phyloP scores from a whole-genome alignment of 345 rosid genomes.

The Eutrema japonicum region DNA sequence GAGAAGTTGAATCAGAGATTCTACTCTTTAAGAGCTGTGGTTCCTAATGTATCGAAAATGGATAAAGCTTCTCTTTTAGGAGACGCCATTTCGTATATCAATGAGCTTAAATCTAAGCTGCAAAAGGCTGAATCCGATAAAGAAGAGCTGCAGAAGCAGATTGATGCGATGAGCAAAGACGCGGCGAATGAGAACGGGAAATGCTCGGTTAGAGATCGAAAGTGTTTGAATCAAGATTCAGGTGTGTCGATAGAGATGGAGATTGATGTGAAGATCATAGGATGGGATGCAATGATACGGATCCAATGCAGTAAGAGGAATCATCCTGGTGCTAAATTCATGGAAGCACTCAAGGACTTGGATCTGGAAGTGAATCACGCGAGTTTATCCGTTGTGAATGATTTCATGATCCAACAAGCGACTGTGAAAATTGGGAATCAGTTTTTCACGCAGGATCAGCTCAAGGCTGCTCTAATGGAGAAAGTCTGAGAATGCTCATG shows the following conservation, averaged over 20 bases:
- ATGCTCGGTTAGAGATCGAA: conserved; percentile 24
- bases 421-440: conserved; percentile 86
- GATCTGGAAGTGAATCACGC: conserved; percentile 91
- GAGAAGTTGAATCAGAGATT: conserved; percentile 94
- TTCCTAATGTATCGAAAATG: conserved; percentile 96
- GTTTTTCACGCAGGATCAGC: conserved; percentile 82
- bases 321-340: conserved; percentile 89
- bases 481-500: conserved; percentile 58
- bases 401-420: conserved; percentile 96
- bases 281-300: conserved; percentile 84
- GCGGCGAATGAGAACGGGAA: background rate
- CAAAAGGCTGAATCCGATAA: conserved; percentile 59
- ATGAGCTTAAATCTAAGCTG: conserved; percentile 77
- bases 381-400: conserved; percentile 82
- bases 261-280: conserved; percentile 86
- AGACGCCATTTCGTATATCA: conserved; percentile 86
- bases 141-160: conserved; percentile 66
- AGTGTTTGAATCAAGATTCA: conserved; percentile 19
- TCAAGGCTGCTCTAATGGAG: conserved; percentile 59
- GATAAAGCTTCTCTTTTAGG: conserved; percentile 95
- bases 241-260: conserved; percentile 59
- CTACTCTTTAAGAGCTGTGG: conserved; percentile 86
- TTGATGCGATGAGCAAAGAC: conserved; percentile 60
- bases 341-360: conserved; percentile 83
- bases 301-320: conserved; percentile 74